Percentiles rank a stretch among this genome's conserved stretches.
phyloP scores from a whole-genome alignment of 2,329 filamentous ascomycete species.

The Fusarium marasasianum region DNA sequence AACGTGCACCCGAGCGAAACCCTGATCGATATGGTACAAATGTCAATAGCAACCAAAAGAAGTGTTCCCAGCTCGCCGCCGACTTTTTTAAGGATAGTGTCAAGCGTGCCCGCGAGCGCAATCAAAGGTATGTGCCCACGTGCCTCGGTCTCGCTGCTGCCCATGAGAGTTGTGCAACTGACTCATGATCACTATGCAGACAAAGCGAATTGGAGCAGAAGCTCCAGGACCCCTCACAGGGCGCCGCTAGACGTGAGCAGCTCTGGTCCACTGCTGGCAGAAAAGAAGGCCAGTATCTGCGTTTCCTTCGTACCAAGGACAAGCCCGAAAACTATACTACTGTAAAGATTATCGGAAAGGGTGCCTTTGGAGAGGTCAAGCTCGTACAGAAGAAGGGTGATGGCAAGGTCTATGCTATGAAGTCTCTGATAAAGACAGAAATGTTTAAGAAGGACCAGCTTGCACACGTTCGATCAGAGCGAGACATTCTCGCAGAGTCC shows the following conservation, averaged over 20 bases:
- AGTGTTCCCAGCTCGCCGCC: constrained; percentile 75
- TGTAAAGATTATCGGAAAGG: constrained; percentile 98
- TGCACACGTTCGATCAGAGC: constrained; percentile 95
- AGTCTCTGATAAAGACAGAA: constrained; percentile 97
- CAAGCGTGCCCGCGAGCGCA: constrained; percentile 92
- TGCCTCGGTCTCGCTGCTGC: neutral
- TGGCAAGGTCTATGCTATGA: constrained; percentile 97
- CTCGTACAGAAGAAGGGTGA: constrained; percentile 96
- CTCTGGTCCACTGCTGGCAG: constrained; percentile 86
- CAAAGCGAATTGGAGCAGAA: constrained; percentile 92
- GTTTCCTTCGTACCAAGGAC: constrained; percentile 93
- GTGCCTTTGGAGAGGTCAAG: constrained; percentile 98
- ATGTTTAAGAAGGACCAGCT: constrained; percentile 99
- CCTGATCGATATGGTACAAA: constrained; percentile 78
- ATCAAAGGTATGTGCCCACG: constrained; percentile 76
- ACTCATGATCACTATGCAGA: constrained; percentile 57
- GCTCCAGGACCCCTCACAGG: constrained; percentile 78
- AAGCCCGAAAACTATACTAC: constrained; percentile 94
- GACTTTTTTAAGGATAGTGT: constrained; percentile 99
- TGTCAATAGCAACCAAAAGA: constrained; percentile 76
- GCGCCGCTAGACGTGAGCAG: constrained; percentile 80
- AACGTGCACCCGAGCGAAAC: constrained; percentile 83
- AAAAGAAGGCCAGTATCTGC: constrained; percentile 91
- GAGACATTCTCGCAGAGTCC: constrained; percentile 98
- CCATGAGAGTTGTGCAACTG: constrained; percentile 4